These are phyloP conservation scores for Tuber brumale DNA, from an alignment of 495 filamentous ascomycete genomes.

Conservation along the genomic window DNA sequence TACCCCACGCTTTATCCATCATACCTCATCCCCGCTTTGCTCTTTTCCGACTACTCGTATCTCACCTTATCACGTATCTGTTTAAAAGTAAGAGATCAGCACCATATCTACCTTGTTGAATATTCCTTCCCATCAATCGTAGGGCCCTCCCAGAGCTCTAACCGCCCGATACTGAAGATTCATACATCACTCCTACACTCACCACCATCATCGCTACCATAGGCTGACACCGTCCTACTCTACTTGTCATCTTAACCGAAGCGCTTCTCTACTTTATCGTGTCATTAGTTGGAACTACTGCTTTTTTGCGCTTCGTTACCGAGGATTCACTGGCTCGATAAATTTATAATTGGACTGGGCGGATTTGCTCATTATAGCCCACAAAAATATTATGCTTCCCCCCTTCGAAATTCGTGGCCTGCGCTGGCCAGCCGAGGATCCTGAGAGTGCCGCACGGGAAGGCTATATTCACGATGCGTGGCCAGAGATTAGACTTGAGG, in stretches of 20 bases:
- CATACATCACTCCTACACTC: not conserved
- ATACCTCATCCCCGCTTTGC: not conserved
- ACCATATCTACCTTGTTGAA: not conserved
- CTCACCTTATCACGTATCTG: not conserved
- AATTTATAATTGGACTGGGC: not conserved
- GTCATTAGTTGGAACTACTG: not conserved
- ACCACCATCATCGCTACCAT: not conserved
- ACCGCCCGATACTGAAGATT: not conserved
- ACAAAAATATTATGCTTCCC: conserved; percentile 37
- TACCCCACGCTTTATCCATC: not conserved
- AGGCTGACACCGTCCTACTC: not conserved
- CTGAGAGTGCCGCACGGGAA: conserved; percentile 17
- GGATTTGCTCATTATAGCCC: not conserved
- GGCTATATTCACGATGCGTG: conserved; percentile 6
- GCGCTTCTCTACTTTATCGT: not conserved
- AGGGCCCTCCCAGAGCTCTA: not conserved
- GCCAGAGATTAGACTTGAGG: conserved; percentile 34
- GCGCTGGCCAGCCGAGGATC: conserved; percentile 28
- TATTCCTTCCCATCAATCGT: not conserved
- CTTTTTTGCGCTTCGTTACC: not conserved
- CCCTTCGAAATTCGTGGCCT: conserved; percentile 44
- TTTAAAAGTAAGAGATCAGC: not conserved
- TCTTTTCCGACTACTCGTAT: not conserved
- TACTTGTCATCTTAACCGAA: not conserved
- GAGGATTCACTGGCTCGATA: not conserved